Percentiles rank a stretch among this genome's conserved stretches.
These are phyloP conservation scores for Benincasa hispida DNA, from an alignment of 306 rosid species.

Conservation along the genomic window DNA sequence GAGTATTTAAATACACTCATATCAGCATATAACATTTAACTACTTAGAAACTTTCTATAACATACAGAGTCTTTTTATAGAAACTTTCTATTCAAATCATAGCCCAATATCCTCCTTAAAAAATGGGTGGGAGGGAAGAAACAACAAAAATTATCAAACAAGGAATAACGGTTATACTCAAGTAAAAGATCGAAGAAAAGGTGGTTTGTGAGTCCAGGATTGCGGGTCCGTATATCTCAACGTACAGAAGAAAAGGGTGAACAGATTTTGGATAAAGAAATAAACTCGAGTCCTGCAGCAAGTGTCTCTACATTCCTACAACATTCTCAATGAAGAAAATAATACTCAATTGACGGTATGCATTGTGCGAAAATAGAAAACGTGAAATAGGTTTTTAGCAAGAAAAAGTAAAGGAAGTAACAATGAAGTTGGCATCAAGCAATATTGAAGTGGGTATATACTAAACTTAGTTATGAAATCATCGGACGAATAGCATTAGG, in stretches of 20 bases:
- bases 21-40: background rate
- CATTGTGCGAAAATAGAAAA: background rate
- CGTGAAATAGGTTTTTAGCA: background rate
- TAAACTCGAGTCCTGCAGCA: background rate
- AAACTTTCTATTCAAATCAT: too few relatives aligned
- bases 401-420: background rate
- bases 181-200: too few relatives aligned
- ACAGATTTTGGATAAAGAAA: background rate
- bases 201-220: too few relatives aligned
- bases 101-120: too few relatives aligned
- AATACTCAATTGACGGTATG: background rate
- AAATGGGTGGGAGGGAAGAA: too few relatives aligned
- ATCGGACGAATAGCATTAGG: background rate
- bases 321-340: background rate
- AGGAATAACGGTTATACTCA: too few relatives aligned
- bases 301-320: background rate
- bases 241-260: background rate
- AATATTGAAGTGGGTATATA: background rate
- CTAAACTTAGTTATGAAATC: background rate
- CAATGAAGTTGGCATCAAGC: background rate
- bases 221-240: too few relatives aligned
- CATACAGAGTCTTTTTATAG: too few relatives aligned
- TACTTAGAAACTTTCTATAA: too few relatives aligned
- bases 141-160: too few relatives aligned
- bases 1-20: conserved; percentile 6